Base-by-base conservation (phyloP, 371 early-diverging fungal species). In the Sporodiniella umbellata region DNA sequence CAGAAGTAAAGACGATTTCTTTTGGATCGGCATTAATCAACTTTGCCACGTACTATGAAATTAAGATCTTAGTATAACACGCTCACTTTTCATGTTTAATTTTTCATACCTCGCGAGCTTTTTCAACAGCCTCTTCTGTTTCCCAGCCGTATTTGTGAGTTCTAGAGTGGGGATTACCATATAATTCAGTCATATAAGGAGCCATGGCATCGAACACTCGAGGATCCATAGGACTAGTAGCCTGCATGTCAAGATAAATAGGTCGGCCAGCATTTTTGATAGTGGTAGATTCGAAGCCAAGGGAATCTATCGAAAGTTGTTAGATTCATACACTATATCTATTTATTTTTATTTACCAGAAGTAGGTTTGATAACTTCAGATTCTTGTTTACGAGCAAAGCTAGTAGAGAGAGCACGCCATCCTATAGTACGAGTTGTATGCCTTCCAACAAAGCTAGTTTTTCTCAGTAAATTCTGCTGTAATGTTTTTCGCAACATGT, bases 141-240 rank as follows among this genome's bases (percentile, higher is more conserved):
- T 97, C 96, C 99, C 99, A 99, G 33, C 99, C 99, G 67, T 91
- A 98, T 46, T 88, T 80, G 65, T 99, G 99, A 6, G 99, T 99
- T 64, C 99, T 76, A 37, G 96, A 96, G 64, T 99, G 99, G 45
- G 99, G 99, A 70, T 99, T 99, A 51, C 99, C 99, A 68, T 92
- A 99, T 46, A 80, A 77, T 51, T 92, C 84, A 18, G 95, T 98
- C 77, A 92, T 81, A 63, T 89, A 99, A 15, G 99, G 99, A 60
- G 98, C 60, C 99, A 99, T 99, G 25, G 90, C 89, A 63, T 97
- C 97, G 10, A 99, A 75, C 2, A 98, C 99, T 30, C 99, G 82
- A 24, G 99, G 99, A 70, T 99, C 99, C 44, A 90, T 84, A 18
- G 98, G 99, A 19, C 96, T 92, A 12, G 99, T 99, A 3, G 99